Evolutionary conservation across 306 rosid genomes (phyloP).

Genomic region (Acacia crassicarpa): DNA sequence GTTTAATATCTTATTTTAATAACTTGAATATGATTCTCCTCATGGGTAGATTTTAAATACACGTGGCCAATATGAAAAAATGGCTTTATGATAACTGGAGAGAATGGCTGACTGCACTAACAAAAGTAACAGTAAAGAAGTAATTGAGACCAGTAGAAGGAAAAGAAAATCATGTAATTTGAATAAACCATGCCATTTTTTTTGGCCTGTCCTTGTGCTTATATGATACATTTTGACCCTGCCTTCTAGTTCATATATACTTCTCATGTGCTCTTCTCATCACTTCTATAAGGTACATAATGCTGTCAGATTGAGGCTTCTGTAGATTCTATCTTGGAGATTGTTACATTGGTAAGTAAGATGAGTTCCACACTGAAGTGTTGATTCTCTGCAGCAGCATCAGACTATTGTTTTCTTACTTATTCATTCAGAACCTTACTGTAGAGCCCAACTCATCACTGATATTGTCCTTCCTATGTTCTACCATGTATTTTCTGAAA

Average conservation of each 20-base stretch:
- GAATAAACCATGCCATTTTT: not conserved
- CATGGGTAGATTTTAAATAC: not conserved
- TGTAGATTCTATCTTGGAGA: slow-evolving; percentile 37
- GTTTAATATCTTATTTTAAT: not conserved
- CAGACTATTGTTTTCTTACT: slow-evolving; percentile 13
- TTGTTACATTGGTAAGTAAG: slow-evolving; percentile 21
- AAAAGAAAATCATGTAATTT: not conserved
- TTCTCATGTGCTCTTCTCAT: slow-evolving; percentile 21
- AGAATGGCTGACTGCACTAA: not conserved
- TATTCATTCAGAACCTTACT: slow-evolving; percentile 16
- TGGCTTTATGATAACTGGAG: not conserved
- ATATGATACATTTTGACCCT: slow-evolving; percentile 32
- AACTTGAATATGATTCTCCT: not conserved
- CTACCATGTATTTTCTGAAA: slow-evolving; percentile 19
- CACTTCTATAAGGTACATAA: not conserved
- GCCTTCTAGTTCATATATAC: slow-evolving; percentile 28
- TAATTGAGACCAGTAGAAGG: not conserved
- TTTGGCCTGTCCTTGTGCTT: slow-evolving; percentile 16
- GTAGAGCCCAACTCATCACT: slow-evolving; percentile 7
- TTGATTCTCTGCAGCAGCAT: slow-evolving; percentile 30
- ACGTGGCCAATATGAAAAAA: not conserved
- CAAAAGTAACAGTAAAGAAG: not conserved
- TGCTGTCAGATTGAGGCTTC: slow-evolving; percentile 33
- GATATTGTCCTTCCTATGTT: slow-evolving; percentile 5
- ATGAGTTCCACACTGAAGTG: slow-evolving; percentile 5